Conservation (phyloP, 257 asterid species). For the Nicotiana benthamiana region DNA sequence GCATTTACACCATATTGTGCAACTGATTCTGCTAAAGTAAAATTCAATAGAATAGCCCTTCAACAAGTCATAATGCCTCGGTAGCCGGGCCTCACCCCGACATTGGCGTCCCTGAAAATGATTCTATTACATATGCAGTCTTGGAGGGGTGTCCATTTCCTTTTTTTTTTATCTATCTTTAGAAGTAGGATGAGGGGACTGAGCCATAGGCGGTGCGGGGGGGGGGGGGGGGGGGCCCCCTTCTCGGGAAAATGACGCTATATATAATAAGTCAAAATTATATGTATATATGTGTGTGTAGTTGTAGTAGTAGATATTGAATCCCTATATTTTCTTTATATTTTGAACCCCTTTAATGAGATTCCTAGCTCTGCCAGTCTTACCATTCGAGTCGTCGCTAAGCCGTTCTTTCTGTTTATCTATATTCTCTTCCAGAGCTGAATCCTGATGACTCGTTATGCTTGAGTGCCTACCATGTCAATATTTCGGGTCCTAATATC, state of each 20-base stretch:
- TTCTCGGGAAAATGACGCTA: too few relatives aligned
- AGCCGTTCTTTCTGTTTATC: neutral
- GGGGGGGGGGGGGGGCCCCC: too few relatives aligned
- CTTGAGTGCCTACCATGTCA: neutral
- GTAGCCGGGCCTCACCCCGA: neutral
- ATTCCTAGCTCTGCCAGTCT: neutral
- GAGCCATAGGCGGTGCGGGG: neutral
- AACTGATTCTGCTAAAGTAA: neutral
- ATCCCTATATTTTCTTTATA: too few relatives aligned
- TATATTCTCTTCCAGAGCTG: neutral
- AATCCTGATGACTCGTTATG: neutral
- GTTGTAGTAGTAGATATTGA: too few relatives aligned
- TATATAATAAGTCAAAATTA: too few relatives aligned
- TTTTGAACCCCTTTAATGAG: too few relatives aligned
- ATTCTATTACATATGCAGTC: neutral
- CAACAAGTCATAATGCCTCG: neutral
- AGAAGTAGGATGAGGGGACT: neutral
- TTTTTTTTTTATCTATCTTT: neutral
- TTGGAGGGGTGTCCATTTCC: neutral
- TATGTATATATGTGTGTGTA: too few relatives aligned
- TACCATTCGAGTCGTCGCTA: neutral
- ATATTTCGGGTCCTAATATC: neutral
- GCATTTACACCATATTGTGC: neutral
- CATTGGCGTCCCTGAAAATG: neutral
- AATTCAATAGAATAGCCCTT: neutral